phyloP scores from a whole-genome alignment of 768 basidiomycete genomes.

The Tulasnella sp. region DNA sequence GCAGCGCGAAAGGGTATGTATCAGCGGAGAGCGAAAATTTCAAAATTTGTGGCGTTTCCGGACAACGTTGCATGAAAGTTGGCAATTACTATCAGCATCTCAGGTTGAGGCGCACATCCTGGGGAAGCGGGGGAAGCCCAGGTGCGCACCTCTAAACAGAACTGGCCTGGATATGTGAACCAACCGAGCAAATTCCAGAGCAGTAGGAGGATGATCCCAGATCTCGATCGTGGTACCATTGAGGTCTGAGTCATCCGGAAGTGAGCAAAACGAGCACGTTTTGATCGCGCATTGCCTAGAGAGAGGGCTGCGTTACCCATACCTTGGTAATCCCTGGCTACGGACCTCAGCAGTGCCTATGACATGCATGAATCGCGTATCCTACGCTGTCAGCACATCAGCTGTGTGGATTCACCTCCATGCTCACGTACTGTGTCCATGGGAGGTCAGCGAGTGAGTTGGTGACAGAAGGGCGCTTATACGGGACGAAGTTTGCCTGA shows the following conservation, averaged over 20 bases:
- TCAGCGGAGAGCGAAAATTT: not conserved
- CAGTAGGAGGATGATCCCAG: conserved; percentile 59
- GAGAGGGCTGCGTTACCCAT: not conserved
- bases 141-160: conserved; percentile 61
- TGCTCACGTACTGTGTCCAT: conserved; percentile 17
- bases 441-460: not conserved
- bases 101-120: not conserved
- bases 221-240: conserved; percentile 37
- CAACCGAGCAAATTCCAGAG: conserved; percentile 70
- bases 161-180: conserved; percentile 73
- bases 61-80: not conserved
- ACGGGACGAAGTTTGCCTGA: not conserved
- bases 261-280: not conserved
- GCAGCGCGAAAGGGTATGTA: not conserved
- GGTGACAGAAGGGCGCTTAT: not conserved
- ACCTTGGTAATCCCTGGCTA: conserved; percentile 31
- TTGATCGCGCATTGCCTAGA: not conserved
- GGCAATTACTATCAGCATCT: conserved; percentile 10
- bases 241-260: conserved; percentile 37
- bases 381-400: not conserved
- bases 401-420: not conserved
- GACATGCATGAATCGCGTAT: not conserved
- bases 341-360: conserved; percentile 12
- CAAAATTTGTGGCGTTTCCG: conserved; percentile 13
- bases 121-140: not conserved